Evolutionary conservation across 768 basidiomycete species (phyloP), one percentile per base, ranked within the genome.

Genomic region (Albatrellus ellisii): DNA sequence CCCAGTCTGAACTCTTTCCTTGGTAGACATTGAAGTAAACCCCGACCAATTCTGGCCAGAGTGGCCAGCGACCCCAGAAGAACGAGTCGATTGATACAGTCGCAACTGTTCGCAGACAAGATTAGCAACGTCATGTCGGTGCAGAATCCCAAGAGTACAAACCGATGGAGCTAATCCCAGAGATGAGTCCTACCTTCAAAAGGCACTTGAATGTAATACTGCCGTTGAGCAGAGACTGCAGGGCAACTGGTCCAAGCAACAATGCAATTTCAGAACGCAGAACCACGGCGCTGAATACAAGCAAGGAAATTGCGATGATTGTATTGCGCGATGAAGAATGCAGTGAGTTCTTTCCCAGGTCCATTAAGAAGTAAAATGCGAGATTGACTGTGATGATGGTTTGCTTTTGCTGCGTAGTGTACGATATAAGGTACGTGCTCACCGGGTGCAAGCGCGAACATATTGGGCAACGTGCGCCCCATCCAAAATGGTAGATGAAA

Each of bases 401-500:
- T 33, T 26, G 29, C 44, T 24, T 17, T 15, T 20, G 44, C 39
- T 9, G 36, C 28, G 41, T 11, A 42, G 29, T 21, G 12, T n/a
- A 3, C 28, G 38, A 26, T 12, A 29, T n/a, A 34, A 25, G 39
- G 14, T 2, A 24, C 4, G 21, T 39, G 29, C 21, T 26, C 47
- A 92, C 90, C 85, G 34, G 79, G 75, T 2, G 83, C 64, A 14
- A 91, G 62, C 3, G 90, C 90, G 47, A 91, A 78, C 79, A 90
- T 94, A 57, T 98, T 99, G 1, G 95, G 94, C 6, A 98, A 60
- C 0, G 94, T 95, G 41, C 95, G 64, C 2, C 90, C 79, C 68
- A 90, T 86, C 80, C 89, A 98, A 58, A 88, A 99, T 6, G 79
- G 79, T 4, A 92, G 55, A 56, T 98, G 95, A 55, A 95, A 98